These are phyloP conservation scores for Zarea fungicola DNA, from an alignment of 2,329 filamentous ascomycete species.

Conservation along the genomic window DNA sequence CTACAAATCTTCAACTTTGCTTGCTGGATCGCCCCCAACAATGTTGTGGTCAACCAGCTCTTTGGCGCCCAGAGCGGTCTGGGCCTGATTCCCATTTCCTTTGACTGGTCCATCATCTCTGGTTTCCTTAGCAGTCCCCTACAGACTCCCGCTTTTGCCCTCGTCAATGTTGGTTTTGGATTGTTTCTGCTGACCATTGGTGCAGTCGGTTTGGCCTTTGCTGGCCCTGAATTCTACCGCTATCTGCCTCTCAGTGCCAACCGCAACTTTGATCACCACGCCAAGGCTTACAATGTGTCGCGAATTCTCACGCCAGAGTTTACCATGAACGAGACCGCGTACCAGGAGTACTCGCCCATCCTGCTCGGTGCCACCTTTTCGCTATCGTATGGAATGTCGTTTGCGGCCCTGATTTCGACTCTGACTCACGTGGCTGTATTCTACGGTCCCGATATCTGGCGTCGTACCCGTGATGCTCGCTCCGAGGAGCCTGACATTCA, in stretches of 20 bases:
- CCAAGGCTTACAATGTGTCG: slow-evolving; percentile 48
- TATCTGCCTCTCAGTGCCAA: slow-evolving; percentile 54
- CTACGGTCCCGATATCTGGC: slow-evolving; percentile 44
- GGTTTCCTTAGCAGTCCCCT: slow-evolving; percentile 53
- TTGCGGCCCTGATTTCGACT: slow-evolving; percentile 50
- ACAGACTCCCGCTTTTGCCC: slow-evolving; percentile 55
- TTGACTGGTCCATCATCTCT: slow-evolving; percentile 60
- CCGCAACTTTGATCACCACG: slow-evolving; percentile 55
- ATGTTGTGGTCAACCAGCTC: slow-evolving; percentile 57
- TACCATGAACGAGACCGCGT: slow-evolving; percentile 50
- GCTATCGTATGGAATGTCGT: slow-evolving; percentile 51
- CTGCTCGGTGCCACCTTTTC: slow-evolving; percentile 51
- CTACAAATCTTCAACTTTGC: slow-evolving; percentile 55
- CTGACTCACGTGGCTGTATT: slow-evolving; percentile 48
- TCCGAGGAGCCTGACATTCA: slow-evolving; percentile 47
- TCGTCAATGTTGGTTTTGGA: slow-evolving; percentile 52
- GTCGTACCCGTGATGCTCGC: slow-evolving; percentile 25
- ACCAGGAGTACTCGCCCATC: slow-evolving; percentile 52
- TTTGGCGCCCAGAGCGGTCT: slow-evolving; percentile 59
- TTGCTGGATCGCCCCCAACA: slow-evolving; percentile 59
- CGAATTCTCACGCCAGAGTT: slow-evolving; percentile 48
- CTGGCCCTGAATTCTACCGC: slow-evolving; percentile 44
- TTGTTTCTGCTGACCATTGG: slow-evolving; percentile 45
- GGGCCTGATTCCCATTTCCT: slow-evolving; percentile 58
- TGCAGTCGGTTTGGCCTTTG: slow-evolving; percentile 49